Base-by-base conservation (phyloP, 306 rosid species). In the Luffa acutangula region DNA sequence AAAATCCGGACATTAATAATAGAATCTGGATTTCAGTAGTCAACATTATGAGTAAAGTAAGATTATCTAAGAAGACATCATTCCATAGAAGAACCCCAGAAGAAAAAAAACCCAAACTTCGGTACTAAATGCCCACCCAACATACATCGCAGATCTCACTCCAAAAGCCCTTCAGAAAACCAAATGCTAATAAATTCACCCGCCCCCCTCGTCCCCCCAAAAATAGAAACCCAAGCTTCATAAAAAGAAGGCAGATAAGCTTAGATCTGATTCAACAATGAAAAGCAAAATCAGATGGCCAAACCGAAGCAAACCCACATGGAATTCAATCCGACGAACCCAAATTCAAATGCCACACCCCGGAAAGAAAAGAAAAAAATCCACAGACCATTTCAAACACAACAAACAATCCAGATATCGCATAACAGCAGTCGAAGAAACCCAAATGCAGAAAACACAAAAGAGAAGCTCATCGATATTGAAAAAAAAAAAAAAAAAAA, bases 231-330 rank as follows among this genome's bases (percentile, higher is more conserved):
- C 48, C 79, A 34, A 12, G 64, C 70, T 80, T 49, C 81, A 86
- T 70, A 83, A 2, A 84, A 58, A 77, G 59, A 75, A 86, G 87
- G 51, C 63, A 82, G 72, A 82, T 39, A 79, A 33, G 42, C 80
- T 76, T 81, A 91, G 99, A 96, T 96, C 99, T 88, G 97, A 85
- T 80, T 90, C 77, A 82, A 53, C 54, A 82, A 43, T 81, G n/a
- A 42, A 60, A 85, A 81, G 79, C 80, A 60, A 85, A 83, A 76
- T 84, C 84, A 85, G 83, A 25, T 70, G 34, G 80, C 81, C 42
- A 84, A 72, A 71, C 85, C 63, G 57, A 80, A 60, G 65, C 70
- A 83, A 79, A 78, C 89, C 83, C 83, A 59, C 39, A 85, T 17
- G 80, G 70, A 63, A 82, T 71, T 60, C 74, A 17, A 60, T 85